phyloP scores from a whole-genome alignment of 768 basidiomycete genomes.

The Suillus cothurnatus region DNA sequence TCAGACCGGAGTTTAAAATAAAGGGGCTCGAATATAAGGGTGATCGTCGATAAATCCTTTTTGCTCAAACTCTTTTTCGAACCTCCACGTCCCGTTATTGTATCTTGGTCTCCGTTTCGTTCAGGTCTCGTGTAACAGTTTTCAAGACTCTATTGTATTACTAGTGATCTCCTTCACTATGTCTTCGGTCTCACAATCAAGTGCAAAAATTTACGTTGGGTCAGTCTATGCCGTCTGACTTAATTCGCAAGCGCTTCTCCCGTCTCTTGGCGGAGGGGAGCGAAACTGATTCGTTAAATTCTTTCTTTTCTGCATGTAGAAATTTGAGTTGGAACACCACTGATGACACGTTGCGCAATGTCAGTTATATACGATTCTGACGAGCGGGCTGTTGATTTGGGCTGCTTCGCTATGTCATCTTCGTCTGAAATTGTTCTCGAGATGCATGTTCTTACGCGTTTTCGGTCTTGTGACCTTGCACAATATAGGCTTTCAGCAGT shows the following conservation, averaged over 20 bases:
- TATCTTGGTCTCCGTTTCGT: constrained; percentile 61
- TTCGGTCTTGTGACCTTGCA: constrained; percentile 21
- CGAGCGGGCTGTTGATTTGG: constrained; percentile 24
- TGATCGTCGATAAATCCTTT: constrained; percentile 32
- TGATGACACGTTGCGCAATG: constrained; percentile 86
- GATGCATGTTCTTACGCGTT: constrained; percentile 33
- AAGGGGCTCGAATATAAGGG: constrained; percentile 45
- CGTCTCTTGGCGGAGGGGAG: constrained; percentile 43
- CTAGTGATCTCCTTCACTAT: constrained; percentile 30
- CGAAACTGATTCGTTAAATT: constrained; percentile 58
- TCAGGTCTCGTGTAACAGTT: constrained; percentile 55
- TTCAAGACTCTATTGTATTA: constrained; percentile 55
- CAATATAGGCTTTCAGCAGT: constrained; percentile 73
- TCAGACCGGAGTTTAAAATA: constrained; percentile 54
- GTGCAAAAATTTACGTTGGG: constrained; percentile 90
- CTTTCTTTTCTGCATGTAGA: constrained; percentile 57
- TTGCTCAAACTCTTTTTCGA: constrained; percentile 41
- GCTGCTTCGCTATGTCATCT: constrained; percentile 49
- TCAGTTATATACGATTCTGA: constrained; percentile 45
- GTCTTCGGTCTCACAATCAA: constrained; percentile 21
- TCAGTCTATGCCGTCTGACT: constrained; percentile 71
- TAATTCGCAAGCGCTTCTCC: constrained; percentile 45
- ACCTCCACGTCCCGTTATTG: constrained; percentile 53
- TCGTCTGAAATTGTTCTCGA: constrained; percentile 35
- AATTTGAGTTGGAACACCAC: constrained; percentile 97